A percentile compares a stretch with the other conserved stretches of the same genome.
phyloP scores from a whole-genome alignment of 108 stramenopile species.

The Mayamaea pseudoterrestris region DNA sequence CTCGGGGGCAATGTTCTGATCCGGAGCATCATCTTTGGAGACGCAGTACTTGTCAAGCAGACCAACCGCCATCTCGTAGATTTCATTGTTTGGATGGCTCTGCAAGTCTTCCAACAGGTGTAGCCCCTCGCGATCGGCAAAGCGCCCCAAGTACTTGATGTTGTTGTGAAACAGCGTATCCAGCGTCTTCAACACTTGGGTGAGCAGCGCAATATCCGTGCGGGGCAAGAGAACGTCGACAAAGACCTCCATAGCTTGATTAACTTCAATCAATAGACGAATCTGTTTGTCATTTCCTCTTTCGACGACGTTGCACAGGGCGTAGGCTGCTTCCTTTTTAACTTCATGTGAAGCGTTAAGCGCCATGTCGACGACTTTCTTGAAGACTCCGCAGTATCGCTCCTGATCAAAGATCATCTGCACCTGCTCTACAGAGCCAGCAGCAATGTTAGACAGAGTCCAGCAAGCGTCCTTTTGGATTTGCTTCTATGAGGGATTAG shows the following conservation, averaged over 20 bases:
- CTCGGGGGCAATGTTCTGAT: constrained; percentile 61
- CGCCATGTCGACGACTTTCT: constrained; percentile 33
- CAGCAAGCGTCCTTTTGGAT: constrained; percentile 90
- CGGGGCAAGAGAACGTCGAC: constrained; percentile 55
- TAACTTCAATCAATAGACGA: constrained; percentile 36
- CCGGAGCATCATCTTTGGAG: constrained; percentile 46
- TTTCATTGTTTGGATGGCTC: constrained; percentile 57
- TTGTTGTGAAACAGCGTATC: constrained; percentile 46
- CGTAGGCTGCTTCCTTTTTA: constrained; percentile 86
- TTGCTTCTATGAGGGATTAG: too few species aligned
- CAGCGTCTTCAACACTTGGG: constrained; percentile 63
- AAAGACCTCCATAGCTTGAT: constrained; percentile 52
- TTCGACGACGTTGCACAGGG: constrained; percentile 66
- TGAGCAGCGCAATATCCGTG: constrained; percentile 35
- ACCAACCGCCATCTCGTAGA: constrained; percentile 61
- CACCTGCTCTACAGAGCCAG: constrained; percentile 77
- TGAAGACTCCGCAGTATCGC: constrained; percentile 22
- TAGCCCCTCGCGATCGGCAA: constrained; percentile 68
- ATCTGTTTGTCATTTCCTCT: constrained; percentile 42
- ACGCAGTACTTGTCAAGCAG: constrained; percentile 79
- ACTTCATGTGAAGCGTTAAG: constrained; percentile 36
- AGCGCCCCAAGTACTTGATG: constrained; percentile 18
- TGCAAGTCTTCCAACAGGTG: constrained; percentile 73
- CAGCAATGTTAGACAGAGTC: constrained; percentile 87
- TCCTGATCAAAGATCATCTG: constrained; percentile 28